Conservation (phyloP, 2,329 filamentous ascomycete genomes). For the Colletotrichum sp. region DNA sequence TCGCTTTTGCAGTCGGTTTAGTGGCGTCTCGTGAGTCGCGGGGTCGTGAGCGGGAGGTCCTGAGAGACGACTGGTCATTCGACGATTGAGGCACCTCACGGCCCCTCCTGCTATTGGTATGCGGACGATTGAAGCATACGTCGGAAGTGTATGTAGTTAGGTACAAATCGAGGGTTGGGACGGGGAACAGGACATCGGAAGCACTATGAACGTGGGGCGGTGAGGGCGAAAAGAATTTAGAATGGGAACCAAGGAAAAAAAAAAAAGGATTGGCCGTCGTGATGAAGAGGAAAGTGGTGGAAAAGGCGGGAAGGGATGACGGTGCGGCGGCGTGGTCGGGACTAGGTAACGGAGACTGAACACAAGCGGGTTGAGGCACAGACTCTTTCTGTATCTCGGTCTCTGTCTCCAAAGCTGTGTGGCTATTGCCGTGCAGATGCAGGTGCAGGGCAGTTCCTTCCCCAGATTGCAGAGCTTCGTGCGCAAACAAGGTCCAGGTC, state of each 20-base stretch:
- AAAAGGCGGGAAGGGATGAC: constrained; percentile 10
- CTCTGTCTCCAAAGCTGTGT: not conserved
- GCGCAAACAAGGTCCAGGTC: not conserved
- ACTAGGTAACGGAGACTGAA: not conserved
- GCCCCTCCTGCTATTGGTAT: constrained; percentile 4
- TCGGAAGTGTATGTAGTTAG: not conserved
- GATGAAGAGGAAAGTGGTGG: constrained; percentile 5
- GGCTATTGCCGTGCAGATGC: not conserved
- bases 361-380: constrained; percentile 1
- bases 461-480: constrained; percentile 14
- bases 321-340: not conserved
- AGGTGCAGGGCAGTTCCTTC: constrained; percentile 14
- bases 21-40: not conserved
- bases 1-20: not conserved
- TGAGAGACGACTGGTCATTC: not conserved
- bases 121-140: constrained; percentile 1
- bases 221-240: not conserved
- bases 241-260: not conserved
- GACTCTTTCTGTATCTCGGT: not conserved
- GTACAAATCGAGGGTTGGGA: not conserved
- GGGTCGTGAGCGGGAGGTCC: not conserved
- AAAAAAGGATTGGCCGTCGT: not conserved
- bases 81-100: not conserved
- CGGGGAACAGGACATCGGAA: not conserved
- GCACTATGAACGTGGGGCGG: not conserved